A percentile compares a stretch with the other conserved stretches of the same genome.
These are phyloP conservation scores for Populus pruinosa DNA, from an alignment of 345 rosid genomes.

Conservation along the genomic window DNA sequence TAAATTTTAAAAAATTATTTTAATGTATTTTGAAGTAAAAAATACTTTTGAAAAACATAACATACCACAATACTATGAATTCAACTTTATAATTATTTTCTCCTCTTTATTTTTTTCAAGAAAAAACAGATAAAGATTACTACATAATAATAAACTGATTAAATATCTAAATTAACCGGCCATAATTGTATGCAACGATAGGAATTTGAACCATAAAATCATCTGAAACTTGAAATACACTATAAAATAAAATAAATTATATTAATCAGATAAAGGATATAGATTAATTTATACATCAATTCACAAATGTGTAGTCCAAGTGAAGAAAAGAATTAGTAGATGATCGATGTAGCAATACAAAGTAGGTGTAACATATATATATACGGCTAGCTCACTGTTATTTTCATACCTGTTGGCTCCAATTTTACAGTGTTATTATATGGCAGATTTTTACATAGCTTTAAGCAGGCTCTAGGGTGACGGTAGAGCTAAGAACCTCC, in stretches of 20 bases:
- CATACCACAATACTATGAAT: no score
- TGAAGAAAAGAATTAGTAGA: constrained; percentile 28
- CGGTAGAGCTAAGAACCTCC: constrained; percentile 19
- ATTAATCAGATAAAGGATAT: not conserved
- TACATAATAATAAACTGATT: no score
- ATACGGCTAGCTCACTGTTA: not conserved
- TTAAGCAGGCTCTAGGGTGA: constrained; percentile 44
- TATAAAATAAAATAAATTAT: no score
- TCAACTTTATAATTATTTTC: no score
- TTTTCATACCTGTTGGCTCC: constrained; percentile 12
- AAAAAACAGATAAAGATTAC: no score
- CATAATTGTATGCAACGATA: no score
- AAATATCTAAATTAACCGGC: no score
- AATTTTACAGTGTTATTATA: not conserved
- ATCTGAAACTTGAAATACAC: not conserved
- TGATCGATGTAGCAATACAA: not conserved
- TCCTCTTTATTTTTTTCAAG: no score
- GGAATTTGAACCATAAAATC: not conserved
- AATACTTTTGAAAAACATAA: no score
- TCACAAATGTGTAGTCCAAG: constrained; percentile 31
- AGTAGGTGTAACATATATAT: constrained; percentile 14
- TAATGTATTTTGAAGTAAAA: no score
- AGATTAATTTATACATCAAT: not conserved
- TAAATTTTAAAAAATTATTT: no score
- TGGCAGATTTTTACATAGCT: constrained; percentile 8